Conservation (phyloP, 371 early-diverging fungal species). For the Homolaphlyctis polyrhiza region DNA sequence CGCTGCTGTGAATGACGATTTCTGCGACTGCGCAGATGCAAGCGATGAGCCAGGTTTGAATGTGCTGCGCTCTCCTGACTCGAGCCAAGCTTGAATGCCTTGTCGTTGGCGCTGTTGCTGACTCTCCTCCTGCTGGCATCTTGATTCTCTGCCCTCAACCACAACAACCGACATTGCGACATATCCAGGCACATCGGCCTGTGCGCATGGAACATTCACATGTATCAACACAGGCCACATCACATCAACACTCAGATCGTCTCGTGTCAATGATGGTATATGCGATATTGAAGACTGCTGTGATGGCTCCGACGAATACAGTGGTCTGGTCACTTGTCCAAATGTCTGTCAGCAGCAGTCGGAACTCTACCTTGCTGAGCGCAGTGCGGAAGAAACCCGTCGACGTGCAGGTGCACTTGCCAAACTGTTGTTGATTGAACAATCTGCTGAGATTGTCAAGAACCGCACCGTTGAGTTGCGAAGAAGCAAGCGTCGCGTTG, state of each 20-base stretch:
- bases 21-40: slow-evolving; percentile 93
- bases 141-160: too few relatives aligned
- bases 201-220: background rate
- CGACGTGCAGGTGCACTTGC: too few relatives aligned
- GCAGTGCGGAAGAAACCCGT: background rate
- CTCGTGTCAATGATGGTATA: background rate
- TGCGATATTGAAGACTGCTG: background rate
- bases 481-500: background rate
- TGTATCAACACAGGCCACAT: background rate
- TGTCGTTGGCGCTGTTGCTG: too few relatives aligned
- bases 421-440: too few relatives aligned
- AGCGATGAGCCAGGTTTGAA: slow-evolving; percentile 87
- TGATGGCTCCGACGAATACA: background rate
- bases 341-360: background rate
- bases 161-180: too few relatives aligned
- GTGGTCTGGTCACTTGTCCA: background rate
- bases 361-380: background rate
- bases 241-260: background rate
- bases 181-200: background rate
- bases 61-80: background rate
- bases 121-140: too few relatives aligned
- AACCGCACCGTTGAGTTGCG: background rate
- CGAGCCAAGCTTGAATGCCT: too few relatives aligned
- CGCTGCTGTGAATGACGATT: slow-evolving; percentile 85
- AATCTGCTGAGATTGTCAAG: background rate